Evolutionary conservation across 202 grass and related monocot genomes (phyloP), one percentile per base, ranked within the genome.

Genomic region (Hordeum pubiflorum): DNA sequence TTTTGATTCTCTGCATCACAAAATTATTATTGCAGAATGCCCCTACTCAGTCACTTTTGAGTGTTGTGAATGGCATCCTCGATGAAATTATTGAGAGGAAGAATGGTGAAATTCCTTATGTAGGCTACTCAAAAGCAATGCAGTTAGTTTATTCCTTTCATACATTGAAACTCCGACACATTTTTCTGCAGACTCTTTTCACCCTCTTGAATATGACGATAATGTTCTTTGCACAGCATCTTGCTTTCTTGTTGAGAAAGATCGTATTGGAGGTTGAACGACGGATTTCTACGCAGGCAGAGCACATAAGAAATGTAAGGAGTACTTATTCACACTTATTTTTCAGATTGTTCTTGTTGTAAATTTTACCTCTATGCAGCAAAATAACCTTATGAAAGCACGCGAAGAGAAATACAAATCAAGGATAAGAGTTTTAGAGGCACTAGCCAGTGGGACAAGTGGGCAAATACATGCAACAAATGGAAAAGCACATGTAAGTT

Each of bases 371-470:
- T 89, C 9, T 82, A 39, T 87, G 59, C 88, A 98, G 95, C 92
- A 94, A 91, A 94, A 94, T 80, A 94, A 92, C 82, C 85, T 92
- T 82, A 91, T 91, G 33, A 94, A 92, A 94, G 83, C 88, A 74
- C 90, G 92, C 27, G 95, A 98, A 91, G 92, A 98, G 72, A 98
- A 94, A 82, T 94, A 94, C 73, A 91, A 91, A 81, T 94, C 90
- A 63, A 94, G 95, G 75, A 90, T 98, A 86, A 91, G 83, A 78
- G 88, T 98, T 55, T 82, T 92, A 20, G 95, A 94, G 78, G 88
- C 87, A 75, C 88, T 94, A 82, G 92, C 92, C 79, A 80, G 69
- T 75, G 88, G 79, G 72, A 85, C 87, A 86, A 79, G 69, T 75
- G 88, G 79, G 72, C 87, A 90, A 84, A 79, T 81, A 39, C 76